These are phyloP conservation scores for Seiridium cupressi DNA, from an alignment of 2,329 filamentous ascomycete genomes.

Conservation along the genomic window DNA sequence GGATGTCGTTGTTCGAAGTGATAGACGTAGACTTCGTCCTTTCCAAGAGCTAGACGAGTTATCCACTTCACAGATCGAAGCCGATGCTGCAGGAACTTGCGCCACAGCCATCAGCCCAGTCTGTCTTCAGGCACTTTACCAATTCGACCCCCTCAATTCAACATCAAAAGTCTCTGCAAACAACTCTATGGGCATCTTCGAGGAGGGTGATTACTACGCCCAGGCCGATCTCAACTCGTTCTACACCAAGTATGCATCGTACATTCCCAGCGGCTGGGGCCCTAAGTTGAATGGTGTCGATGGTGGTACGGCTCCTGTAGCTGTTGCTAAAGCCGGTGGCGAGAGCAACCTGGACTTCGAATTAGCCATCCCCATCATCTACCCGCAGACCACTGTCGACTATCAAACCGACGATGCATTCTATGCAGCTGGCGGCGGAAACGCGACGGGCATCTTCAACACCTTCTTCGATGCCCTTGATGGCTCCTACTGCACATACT, in stretches of 20 bases:
- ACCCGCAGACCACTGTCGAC: conserved; percentile 31
- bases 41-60: neutral
- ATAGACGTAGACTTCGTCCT: neutral
- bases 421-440: conserved; percentile 11
- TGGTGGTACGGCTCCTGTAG: neutral
- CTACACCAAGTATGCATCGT: conserved; percentile 10
- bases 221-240: conserved; percentile 31
- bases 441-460: conserved; percentile 53
- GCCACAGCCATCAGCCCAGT: neutral
- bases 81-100: neutral
- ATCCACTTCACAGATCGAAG: neutral
- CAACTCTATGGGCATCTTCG: conserved; percentile 21
- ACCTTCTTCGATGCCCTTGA: conserved; percentile 18
- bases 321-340: conserved; percentile 65
- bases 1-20: neutral
- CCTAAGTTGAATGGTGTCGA: neutral
- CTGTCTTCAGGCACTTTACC: conserved; percentile 1
- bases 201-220: conserved; percentile 36
- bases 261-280: neutral
- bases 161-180: conserved; percentile 16
- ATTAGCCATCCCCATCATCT: conserved; percentile 37
- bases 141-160: conserved; percentile 12
- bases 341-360: conserved; percentile 37
- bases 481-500: conserved; percentile 20
- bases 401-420: conserved; percentile 38